These are phyloP conservation scores for Pleurotus djamor DNA, from an alignment of 768 basidiomycete species.

Conservation along the genomic window DNA sequence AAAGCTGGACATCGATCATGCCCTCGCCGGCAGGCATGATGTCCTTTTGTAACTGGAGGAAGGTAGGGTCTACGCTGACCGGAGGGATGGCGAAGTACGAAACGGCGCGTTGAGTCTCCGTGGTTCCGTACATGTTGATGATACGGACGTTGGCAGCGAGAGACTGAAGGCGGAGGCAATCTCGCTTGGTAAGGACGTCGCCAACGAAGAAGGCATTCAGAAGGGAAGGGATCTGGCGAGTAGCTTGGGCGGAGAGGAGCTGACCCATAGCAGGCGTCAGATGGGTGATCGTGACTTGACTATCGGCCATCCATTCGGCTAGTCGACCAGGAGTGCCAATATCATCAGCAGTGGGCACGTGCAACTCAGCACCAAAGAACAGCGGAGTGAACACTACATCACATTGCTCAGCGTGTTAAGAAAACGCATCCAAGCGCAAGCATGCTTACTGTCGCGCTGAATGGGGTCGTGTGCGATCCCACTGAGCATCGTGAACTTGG, in stretches of 20 bases:
- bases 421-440: neutral
- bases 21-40: slow-evolving; percentile 97
- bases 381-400: slow-evolving; percentile 92
- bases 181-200: slow-evolving; percentile 98
- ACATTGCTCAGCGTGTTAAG: slow-evolving; percentile 2
- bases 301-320: slow-evolving; percentile 97
- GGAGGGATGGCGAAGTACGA: slow-evolving; percentile 95
- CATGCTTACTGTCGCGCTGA: slow-evolving; percentile 89
- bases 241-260: slow-evolving; percentile 76
- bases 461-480: slow-evolving; percentile 99
- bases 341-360: slow-evolving; percentile 95
- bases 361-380: slow-evolving; percentile 93
- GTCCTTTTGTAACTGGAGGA: slow-evolving; percentile 93
- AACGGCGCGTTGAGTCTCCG: slow-evolving; percentile 98
- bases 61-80: slow-evolving; percentile 80
- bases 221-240: slow-evolving; percentile 86
- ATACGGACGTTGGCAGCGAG: slow-evolving; percentile 92
- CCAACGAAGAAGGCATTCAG: slow-evolving; percentile 97
- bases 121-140: slow-evolving; percentile 99
- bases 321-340: slow-evolving; percentile 96
- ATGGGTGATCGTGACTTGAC: slow-evolving; percentile 91
- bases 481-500: slow-evolving; percentile 97
- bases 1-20: slow-evolving; percentile 96
- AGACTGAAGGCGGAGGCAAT: slow-evolving; percentile 90
- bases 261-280: slow-evolving; percentile 99